Evolutionary conservation across 805 yeast genomes (phyloP).

Genomic region (Saccharomycopsis babjevae): DNA sequence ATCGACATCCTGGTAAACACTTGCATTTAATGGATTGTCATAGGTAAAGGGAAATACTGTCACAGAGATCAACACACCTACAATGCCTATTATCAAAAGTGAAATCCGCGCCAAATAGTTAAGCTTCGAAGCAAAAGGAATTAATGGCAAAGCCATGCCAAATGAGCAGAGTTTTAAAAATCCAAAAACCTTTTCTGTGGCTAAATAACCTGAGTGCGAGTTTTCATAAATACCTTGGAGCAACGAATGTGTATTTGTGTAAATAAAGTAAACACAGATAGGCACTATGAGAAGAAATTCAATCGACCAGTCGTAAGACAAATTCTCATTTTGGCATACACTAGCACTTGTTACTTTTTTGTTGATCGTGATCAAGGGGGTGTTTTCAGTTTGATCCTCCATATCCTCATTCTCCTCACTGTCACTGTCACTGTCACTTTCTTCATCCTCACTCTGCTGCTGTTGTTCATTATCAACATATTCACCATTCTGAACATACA

Average conservation of each 20-base stretch:
- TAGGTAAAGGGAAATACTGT: conserved; percentile 48
- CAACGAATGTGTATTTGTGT: conserved; percentile 41
- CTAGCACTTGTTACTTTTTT: not conserved
- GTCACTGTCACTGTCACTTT: conserved; percentile 12
- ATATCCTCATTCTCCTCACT: conserved; percentile 21
- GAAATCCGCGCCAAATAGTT: conserved; percentile 39
- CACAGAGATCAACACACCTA: conserved; percentile 31
- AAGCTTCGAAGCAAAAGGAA: conserved; percentile 63
- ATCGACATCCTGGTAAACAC: conserved; percentile 57
- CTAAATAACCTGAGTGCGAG: conserved; percentile 48
- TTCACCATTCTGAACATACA: conserved; percentile 10
- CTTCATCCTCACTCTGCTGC: conserved; percentile 6
- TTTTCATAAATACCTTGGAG: conserved; percentile 62
- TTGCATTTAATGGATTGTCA: conserved; percentile 56
- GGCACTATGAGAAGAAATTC: conserved; percentile 69
- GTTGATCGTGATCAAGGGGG: not conserved
- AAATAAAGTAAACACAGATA: conserved; percentile 42
- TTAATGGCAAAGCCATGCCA: conserved; percentile 37
- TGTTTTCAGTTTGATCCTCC: conserved; percentile 18
- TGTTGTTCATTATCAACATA: conserved; percentile 17
- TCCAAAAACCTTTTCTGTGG: conserved; percentile 32
- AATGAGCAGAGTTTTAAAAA: conserved; percentile 28
- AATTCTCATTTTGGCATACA: conserved; percentile 24
- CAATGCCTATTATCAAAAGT: conserved; percentile 29
- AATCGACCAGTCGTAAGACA: conserved; percentile 71